Percentiles rank a stretch among this genome's conserved stretches.
These are phyloP conservation scores for Ceratobasidium sp. DNA, from an alignment of 1,284 basidiomycete genomes.

Conservation along the genomic window DNA sequence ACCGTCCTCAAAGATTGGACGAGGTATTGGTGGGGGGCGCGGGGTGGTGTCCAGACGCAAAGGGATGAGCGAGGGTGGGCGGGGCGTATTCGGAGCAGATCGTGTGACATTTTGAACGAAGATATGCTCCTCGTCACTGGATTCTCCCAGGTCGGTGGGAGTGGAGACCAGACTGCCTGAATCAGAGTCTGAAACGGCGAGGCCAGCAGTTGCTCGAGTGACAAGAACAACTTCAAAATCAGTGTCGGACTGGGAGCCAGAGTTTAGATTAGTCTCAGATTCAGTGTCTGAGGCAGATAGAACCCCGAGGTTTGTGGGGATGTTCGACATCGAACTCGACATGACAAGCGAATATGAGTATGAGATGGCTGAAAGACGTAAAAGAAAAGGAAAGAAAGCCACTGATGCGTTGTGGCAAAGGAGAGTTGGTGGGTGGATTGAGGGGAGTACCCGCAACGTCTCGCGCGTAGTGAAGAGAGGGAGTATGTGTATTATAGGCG, in stretches of 20 bases:
- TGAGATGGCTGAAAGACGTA: background rate
- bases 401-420: conserved; percentile 21
- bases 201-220: background rate
- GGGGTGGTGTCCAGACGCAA: conserved; percentile 1
- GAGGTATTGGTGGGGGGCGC: conserved; percentile 6
- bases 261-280: background rate
- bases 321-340: background rate
- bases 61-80: conserved; percentile 18
- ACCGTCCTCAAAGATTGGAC: conserved; percentile 21
- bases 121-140: conserved; percentile 37
- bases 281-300: conserved; percentile 19
- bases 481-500: conserved; percentile 15
- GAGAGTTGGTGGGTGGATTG: background rate
- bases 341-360: too few species aligned
- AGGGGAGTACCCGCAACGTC: background rate
- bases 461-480: background rate
- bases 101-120: conserved; percentile 18
- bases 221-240: conserved; percentile 36
- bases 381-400: background rate
- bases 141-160: conserved; percentile 26
- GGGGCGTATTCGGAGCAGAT: conserved; percentile 28
- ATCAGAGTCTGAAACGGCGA: conserved; percentile 23
- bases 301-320: conserved; percentile 13
- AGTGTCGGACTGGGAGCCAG: conserved; percentile 16
- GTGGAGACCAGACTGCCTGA: conserved; percentile 30